Conservation (phyloP, 208 protist species). For the Vickermania ingenoplastis region DNA sequence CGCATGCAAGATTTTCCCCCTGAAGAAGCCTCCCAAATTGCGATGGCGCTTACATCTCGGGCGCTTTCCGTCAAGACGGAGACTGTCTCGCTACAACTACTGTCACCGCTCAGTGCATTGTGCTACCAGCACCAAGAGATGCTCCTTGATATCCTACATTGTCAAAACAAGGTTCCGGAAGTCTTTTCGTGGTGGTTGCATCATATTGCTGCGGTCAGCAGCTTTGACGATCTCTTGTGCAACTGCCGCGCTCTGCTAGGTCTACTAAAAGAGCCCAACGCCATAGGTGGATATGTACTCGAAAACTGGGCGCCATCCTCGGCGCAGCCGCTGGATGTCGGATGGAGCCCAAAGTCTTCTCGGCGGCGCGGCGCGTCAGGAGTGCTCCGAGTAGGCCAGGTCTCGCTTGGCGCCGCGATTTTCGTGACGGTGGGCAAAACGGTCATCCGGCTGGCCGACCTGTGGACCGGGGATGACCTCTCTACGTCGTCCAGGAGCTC, state of each 20-base stretch:
- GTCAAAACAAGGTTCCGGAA: background rate
- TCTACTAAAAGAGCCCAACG: background rate
- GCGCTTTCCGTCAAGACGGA: background rate
- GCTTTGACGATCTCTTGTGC: background rate
- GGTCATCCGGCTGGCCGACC: background rate
- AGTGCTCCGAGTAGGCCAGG: no score
- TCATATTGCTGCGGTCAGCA: background rate
- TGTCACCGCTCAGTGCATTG: background rate
- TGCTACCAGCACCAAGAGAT: background rate
- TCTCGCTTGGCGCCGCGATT: background rate
- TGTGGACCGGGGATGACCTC: background rate
- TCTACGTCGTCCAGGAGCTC: no score
- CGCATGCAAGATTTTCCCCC: background rate
- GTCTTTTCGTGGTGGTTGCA: background rate
- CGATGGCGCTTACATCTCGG: background rate
- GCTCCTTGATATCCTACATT: background rate
- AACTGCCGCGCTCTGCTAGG: background rate
- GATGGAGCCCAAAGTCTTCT: no score
- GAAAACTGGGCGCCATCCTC: background rate
- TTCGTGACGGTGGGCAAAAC: background rate
- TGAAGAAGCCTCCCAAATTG: background rate
- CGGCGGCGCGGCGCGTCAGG: no score
- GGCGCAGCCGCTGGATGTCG: no score
- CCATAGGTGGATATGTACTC: background rate
- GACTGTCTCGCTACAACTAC: background rate